Conservation (phyloP, 2,329 filamentous ascomycete genomes). For the Helotiales sp. region DNA sequence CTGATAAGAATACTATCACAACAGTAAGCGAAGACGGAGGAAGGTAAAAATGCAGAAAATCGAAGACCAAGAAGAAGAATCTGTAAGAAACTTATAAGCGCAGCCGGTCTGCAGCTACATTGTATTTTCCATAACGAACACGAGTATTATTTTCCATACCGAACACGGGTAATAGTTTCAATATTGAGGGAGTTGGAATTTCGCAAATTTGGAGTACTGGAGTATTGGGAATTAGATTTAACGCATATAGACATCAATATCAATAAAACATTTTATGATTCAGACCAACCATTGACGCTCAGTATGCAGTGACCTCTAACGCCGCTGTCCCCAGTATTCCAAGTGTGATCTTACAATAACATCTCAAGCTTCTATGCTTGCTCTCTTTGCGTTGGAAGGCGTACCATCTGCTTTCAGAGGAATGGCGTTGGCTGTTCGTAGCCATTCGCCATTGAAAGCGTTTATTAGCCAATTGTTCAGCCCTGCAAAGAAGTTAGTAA, state of each 20-base stretch:
- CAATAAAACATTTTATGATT: not conserved
- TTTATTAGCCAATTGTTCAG: constrained; percentile 91
- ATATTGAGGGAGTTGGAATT: too few species aligned
- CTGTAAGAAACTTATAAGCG: not conserved
- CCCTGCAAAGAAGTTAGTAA: constrained; percentile 52
- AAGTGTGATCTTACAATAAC: not conserved
- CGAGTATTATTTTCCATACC: not conserved
- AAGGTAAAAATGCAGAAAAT: not conserved
- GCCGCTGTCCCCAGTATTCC: not conserved
- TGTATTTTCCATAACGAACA: not conserved
- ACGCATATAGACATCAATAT: not conserved
- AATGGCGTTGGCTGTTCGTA: constrained; percentile 43
- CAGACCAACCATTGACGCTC: not conserved
- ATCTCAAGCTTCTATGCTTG: not conserved
- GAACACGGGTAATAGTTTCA: too few species aligned
- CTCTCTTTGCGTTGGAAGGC: constrained; percentile 15
- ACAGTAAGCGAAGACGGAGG: not conserved
- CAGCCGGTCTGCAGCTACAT: not conserved
- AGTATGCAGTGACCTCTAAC: not conserved
- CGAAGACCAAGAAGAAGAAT: not conserved
- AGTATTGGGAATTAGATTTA: too few species aligned
- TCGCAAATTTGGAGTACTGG: too few species aligned
- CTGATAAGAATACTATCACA: not conserved
- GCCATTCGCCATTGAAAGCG: constrained; percentile 96
- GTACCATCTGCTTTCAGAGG: constrained; percentile 32